Base-by-base conservation (phyloP, 192 early-diverging fungal genomes). In the Allomyces macrogynus region DNA sequence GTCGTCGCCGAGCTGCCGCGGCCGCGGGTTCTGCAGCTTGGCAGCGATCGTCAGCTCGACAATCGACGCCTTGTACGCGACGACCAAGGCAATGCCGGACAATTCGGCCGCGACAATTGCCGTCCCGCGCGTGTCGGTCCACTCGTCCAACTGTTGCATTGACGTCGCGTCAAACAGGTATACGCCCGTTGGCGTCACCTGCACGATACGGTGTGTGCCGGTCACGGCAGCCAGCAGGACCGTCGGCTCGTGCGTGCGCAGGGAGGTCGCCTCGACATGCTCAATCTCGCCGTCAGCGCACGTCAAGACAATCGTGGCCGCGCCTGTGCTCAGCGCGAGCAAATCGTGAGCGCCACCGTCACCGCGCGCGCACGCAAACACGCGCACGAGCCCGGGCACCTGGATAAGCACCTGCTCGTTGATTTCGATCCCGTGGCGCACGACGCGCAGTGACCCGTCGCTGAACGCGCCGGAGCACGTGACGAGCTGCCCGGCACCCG, bases 351-450 rank as follows among this genome's bases (percentile, higher is more conserved):
- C 62, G 20, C 10, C 24, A 32, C 3, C 3, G 24, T 22, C 62
- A 23, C 18, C 14, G 20, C 16, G 16, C 20, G 49, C 20, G 12
- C 49, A 57, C 49, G 49, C 20, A n/a, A 57, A 95, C 0, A 91
- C 69, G 8, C 81, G 79, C 64, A 78, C 77, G 14, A 92, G 68
- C n/a, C 89, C 88, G 10, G 68, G 71, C 20, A 90, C 75, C 16
- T 79, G 75, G 25, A 89, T 26, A 1, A 70, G 66, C 3, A 77
- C 82, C 23, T 83, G 67, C 24, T 81, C 78, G n/a, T 81, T 79
- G 26, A 99, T 84, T 11, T 89, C 90, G 54, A 99, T 80, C 14
- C 95, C 93, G 71, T 89, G 91, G 61, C 87, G 79, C 57, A 99
- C 84, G 18, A 95, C 75, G 26, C 90, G 75, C 32, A 99, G 71